Conservation (phyloP, 768 basidiomycete species). For the Cantharellus cinnabarinus region DNA sequence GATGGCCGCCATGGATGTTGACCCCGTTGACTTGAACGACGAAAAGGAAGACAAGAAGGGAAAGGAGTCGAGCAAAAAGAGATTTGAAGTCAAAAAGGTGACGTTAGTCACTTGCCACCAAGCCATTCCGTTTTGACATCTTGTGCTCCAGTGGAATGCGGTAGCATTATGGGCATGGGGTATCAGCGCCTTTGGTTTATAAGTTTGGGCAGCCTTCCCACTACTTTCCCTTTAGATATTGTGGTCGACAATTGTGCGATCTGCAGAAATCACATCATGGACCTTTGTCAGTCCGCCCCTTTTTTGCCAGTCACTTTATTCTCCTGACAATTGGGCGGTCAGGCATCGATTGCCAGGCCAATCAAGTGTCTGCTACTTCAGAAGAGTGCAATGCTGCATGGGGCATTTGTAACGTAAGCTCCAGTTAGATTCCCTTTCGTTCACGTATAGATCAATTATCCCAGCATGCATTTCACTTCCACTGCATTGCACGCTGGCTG, state of each 20-base stretch:
- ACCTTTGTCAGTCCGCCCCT: conserved; percentile 52
- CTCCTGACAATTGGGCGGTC: neutral
- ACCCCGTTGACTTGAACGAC: conserved; percentile 21
- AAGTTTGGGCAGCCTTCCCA: neutral
- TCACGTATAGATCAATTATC: neutral
- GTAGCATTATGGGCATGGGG: conserved; percentile 99
- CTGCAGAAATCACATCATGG: conserved; percentile 99
- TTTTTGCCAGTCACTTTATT: neutral
- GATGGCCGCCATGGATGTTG: conserved; percentile 59
- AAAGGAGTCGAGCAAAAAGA: conserved; percentile 35
- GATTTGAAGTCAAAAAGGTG: conserved; percentile 99
- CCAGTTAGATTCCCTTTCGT: neutral
- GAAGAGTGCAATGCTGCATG: conserved; percentile 97
- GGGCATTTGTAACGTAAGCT: conserved; percentile 90
- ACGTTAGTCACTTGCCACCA: conserved; percentile 4
- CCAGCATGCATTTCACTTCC: conserved; percentile 98
- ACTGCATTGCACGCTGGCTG: conserved; percentile 97
- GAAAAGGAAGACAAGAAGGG: conserved; percentile 26
- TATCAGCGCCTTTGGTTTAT: conserved; percentile 17
- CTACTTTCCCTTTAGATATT: conserved; percentile 41
- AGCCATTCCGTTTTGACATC: neutral
- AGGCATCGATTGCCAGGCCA: conserved; percentile 99
- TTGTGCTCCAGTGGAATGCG: conserved; percentile 71
- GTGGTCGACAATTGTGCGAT: conserved; percentile 99
- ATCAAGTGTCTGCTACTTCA: conserved; percentile 89